A percentile compares a stretch with the other conserved stretches of the same genome.
Evolutionary conservation across 2,329 filamentous ascomycete genomes (phyloP).

Genomic region (Sclerotinia minor): DNA sequence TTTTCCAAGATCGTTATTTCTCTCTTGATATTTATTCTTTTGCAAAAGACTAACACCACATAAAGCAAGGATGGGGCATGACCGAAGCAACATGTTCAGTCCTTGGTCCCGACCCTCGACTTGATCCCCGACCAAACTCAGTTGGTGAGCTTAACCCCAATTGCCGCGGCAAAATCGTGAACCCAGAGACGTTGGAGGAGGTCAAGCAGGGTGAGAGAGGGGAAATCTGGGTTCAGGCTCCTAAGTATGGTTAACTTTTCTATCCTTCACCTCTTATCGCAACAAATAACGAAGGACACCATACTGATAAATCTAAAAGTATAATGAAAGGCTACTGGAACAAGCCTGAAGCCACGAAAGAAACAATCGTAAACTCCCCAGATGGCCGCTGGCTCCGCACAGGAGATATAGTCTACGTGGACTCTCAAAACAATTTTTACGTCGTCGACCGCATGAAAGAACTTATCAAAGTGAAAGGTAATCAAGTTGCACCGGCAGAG

Average conservation of each 20-base stretch:
- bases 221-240: slow-evolving; percentile 48
- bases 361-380: slow-evolving; percentile 60
- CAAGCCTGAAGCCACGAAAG: slow-evolving; percentile 62
- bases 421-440: slow-evolving; percentile 76
- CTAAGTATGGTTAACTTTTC: slow-evolving; percentile 43
- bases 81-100: slow-evolving; percentile 76
- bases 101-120: slow-evolving; percentile 61
- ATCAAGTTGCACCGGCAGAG: slow-evolving; percentile 52
- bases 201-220: slow-evolving; percentile 45
- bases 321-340: slow-evolving; percentile 60
- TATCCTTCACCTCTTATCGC: rapidly evolving
- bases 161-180: slow-evolving; percentile 66
- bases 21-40: not conserved
- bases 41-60: slow-evolving; percentile 32
- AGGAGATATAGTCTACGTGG: slow-evolving; percentile 59
- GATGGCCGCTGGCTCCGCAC: slow-evolving; percentile 71
- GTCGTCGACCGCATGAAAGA: slow-evolving; percentile 69
- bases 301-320: slow-evolving; percentile 23
- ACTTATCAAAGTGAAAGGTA: slow-evolving; percentile 52
- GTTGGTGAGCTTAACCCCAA: slow-evolving; percentile 73
- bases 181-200: slow-evolving; percentile 42
- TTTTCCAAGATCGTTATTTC: not conserved
- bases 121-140: slow-evolving; percentile 46
- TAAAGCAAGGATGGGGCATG: slow-evolving; percentile 81
- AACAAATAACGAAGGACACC: not conserved